Conservation (phyloP, 2,329 filamentous ascomycete species). For the Xylariales sp. region DNA sequence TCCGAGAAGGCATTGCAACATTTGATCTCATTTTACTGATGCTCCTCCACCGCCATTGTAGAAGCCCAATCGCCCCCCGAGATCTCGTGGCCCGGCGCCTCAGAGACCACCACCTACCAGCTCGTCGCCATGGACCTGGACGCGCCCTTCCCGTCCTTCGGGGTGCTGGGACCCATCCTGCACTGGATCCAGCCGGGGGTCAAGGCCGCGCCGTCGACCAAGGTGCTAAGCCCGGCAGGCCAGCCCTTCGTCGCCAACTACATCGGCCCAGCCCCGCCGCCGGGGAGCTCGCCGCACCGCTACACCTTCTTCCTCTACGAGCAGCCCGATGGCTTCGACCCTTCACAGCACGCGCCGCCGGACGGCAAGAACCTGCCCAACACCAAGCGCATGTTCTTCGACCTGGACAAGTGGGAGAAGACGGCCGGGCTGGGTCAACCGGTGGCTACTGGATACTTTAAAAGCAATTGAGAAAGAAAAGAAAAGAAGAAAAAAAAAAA, state of each 20-base stretch:
- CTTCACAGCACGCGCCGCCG: slow-evolving; percentile 24
- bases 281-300: slow-evolving; percentile 39
- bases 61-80: neutral
- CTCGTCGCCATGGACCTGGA: slow-evolving; percentile 41
- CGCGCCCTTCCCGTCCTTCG: slow-evolving; percentile 37
- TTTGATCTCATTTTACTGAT: no score
- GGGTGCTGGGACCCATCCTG: slow-evolving; percentile 37
- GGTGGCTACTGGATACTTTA: slow-evolving; percentile 34
- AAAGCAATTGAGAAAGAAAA: no score
- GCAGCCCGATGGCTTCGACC: slow-evolving; percentile 35
- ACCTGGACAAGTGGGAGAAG: slow-evolving; percentile 34
- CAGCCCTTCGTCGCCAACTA: slow-evolving; percentile 30
- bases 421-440: slow-evolving; percentile 24
- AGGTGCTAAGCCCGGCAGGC: neutral
- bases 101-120: slow-evolving; percentile 26
- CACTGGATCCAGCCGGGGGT: slow-evolving; percentile 42
- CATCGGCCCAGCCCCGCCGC: slow-evolving; percentile 42
- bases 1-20: no score
- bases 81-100: neutral
- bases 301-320: slow-evolving; percentile 46
- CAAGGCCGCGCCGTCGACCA: slow-evolving; percentile 8
- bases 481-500: no score
- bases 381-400: slow-evolving; percentile 34
- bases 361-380: slow-evolving; percentile 29
- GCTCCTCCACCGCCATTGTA: neutral